Evolutionary conservation across 495 filamentous ascomycete genomes (phyloP), one percentile per base, ranked within the genome.

Genomic region (Penicillium paxilli): DNA sequence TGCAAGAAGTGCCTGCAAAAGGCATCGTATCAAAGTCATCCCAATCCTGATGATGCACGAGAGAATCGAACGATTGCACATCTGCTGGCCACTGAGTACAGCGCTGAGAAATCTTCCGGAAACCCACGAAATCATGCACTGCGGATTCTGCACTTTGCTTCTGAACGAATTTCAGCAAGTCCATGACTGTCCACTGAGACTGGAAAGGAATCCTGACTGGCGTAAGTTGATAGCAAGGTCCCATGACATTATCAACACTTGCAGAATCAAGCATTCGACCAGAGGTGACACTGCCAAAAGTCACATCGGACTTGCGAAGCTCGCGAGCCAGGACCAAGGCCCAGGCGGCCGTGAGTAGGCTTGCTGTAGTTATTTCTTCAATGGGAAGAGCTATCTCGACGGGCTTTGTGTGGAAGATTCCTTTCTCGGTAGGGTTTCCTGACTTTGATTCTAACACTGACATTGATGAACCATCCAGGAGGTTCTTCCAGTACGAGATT

Each of bases 321-420:
- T 73, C 76, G 8, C 78, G 80, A 11, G 84, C 78, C 4, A 89
- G 74, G 1, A 79, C 64, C 0, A 87, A 41, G 0, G 85, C 81
- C 86, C 86, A 89, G 1, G 84, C 82, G 0, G 84, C 83, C 0
- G 81, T 84, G 4, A 82, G 80, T 0, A 87, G 58, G 10, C 72
- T 82, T 5, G 81, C 82, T 0, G 79, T 72, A 0, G 86, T 89
- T 23, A 83, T 74, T 44, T 80, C 77, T 35, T 62, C 66, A 2
- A 69, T 56, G 0, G 74, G 70, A 1, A 69, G 49, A 12, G 74
- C 72, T 25, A 78, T 74, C n/a, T 72, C 60, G 17, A 72, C 64
- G 2, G 55, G 10, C 37, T 81, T 71, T 5, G 73, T 69, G 35
- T 63, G 65, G 57, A 75, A 74, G 9, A 65, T 57, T 0, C 60